Base-by-base conservation (phyloP, 208 protist species). In the Crithidia mellificae region DNA sequence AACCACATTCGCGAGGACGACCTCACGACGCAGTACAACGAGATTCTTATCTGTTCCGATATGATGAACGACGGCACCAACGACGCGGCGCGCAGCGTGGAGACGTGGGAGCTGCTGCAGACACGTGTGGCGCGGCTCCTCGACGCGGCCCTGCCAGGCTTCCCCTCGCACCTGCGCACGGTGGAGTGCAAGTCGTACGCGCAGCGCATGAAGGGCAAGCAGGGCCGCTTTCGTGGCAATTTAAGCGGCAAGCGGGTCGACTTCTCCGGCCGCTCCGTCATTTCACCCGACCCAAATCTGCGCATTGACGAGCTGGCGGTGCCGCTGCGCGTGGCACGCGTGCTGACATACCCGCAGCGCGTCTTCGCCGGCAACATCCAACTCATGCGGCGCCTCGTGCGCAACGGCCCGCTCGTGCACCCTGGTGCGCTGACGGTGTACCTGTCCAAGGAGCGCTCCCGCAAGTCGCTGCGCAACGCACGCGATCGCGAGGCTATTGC, bases 201-300 rank as follows among this genome's bases (percentile, higher is more conserved):
- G 44, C 98, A 99, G 82, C 84, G 99, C 25, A 82, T 99, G 34
- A 99, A 99, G 73, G 99, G 99, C 44, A 99, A 99, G 81, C 83
- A 98, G 39, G 99, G 99, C 27, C 91, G 99, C 36, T 99, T 99
- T 72, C 89, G 98, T 53, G 95, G 97, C 14, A 99, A 99, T 80
- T 85, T 99, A 9, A 99, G 88, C 44, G 98, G 98, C 57, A 99
- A 99, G 77, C 97, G 99, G 53, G 99, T 99, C 1, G 97, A 99
- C 78, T 99, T 99, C 70, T 98, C 97, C 24, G 97, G 97, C 5
- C 94, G 99, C 43, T 99, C 99, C 14, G 99, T 99, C 65, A 99
- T 99, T 81, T 99, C 98, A 3, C 99, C 99, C 0, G 99, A 99
- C 78, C 99, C 99, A 4, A 99, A 99, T 79, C 67, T 99, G 19